Evolutionary conservation across 306 rosid genomes (phyloP), one percentile per base, ranked within the genome.

Genomic region (Cicer yamashitae): DNA sequence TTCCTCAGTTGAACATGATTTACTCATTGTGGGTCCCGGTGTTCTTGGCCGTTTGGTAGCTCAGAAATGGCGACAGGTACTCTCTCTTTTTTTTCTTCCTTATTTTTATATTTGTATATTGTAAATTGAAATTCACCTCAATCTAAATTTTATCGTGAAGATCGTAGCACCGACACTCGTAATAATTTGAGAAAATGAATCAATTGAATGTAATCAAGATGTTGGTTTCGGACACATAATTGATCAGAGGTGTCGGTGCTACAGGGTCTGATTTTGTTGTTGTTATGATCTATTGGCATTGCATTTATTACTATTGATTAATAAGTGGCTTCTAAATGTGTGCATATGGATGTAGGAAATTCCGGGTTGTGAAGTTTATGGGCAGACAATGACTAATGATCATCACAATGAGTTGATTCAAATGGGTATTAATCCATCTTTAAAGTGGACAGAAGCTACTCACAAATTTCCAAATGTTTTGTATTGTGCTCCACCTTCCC

Each of bases 31-130:
- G 74, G 99, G 99, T 70, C 96, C 99, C 0, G 99, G 99, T 3
- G 96, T 94, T 78, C 94, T 94, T 57, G 99, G 97, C 74, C 96
- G 99, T 60, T 83, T 92, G 73, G 93, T 94, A 6, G 97, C 99
- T 45, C 86, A 89, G 14, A 82, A 89, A 74, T 94, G 99, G 99
- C 81, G 79, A 75, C 74, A 94, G 93, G 99, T 92, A 78, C 34
- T 63, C 20, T 57, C 60, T 63, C 22, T 30, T 30, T 30, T 30
- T n/a, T 47, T 57, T 63, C 63, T 52, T 45, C 18, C 51, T 56
- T 14, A 2, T 22, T 0, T 11, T 8, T 43, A 7, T 44, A 10
- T 64, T 20, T 63, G 30, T 71, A 11, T 63, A 3, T 60, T 30
- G 9, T 75, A 4, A 48, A 52, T 17, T 82, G 67, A 34, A 44